Evolutionary conservation across 768 basidiomycete species (phyloP), one percentile per base, ranked within the genome.

Genomic region (Russula ochroleuca): DNA sequence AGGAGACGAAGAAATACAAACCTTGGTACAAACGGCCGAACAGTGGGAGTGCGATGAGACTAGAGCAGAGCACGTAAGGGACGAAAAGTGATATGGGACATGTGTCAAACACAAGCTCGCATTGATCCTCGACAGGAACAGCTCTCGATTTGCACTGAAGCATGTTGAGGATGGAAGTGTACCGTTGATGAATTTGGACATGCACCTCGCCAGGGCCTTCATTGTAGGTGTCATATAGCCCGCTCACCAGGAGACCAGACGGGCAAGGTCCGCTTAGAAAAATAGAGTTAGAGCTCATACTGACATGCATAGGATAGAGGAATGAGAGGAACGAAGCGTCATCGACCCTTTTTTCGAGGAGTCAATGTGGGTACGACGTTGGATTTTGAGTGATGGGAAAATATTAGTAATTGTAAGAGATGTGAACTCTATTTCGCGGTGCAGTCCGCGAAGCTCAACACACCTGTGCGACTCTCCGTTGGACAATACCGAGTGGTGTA

Each of bases 11-110:
- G 68, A 74, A 94, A 92, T 28, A 28, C 28, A n/a, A n/a, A n/a
- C n/a, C n/a, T n/a, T n/a, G n/a, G n/a, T 4, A 82, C 69, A 13
- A 85, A 60, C 0, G 89, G 86, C 9, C 89, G 83, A 3, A 83
- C 38, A 17, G 82, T 48, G 9, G 75, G 68, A 4, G 80, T 75
- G n/a, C n/a, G n/a, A n/a, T n/a, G n/a, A n/a, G 1, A 87, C 74
- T n/a, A n/a, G n/a, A n/a, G 73, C 92, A 94, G 70, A 86, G 78
- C 21, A 91, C 78, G 72, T 93, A 93, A 15, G 83, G 78, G 37
- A 93, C 80, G 28, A 82, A 81, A 51, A 92, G 82, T 15, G 86
- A 76, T 10, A 73, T 66, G 3, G 82, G 78, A 73, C 92, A 94
- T 21, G 72, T 65, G 1, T 80, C 74, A 21, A 73, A 71, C 58